Conservation (phyloP, 2,329 filamentous ascomycete species). For the Volutella citrinella region DNA sequence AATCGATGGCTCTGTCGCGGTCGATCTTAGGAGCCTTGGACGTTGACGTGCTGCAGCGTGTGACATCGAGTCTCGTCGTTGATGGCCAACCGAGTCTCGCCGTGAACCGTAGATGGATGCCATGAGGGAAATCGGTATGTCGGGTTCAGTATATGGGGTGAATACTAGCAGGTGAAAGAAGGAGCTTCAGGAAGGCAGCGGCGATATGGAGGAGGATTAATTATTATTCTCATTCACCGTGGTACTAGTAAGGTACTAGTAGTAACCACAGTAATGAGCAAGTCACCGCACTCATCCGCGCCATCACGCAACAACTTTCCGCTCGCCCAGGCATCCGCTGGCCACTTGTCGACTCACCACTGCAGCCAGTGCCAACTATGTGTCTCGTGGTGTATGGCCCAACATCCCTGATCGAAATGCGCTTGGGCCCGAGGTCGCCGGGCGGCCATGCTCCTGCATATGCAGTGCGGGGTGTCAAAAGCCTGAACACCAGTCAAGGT, state of each 20-base stretch:
- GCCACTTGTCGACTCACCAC: constrained; percentile 29
- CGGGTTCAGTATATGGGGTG: constrained; percentile 2
- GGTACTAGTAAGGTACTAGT: too few species aligned
- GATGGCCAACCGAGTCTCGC: constrained; percentile 22
- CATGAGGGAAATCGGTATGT: constrained; percentile 12
- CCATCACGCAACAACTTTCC: constrained; percentile 15
- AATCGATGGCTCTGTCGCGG: constrained; percentile 56
- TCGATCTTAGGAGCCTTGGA: constrained; percentile 53
- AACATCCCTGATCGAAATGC: constrained; percentile 25
- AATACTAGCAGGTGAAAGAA: too few species aligned
- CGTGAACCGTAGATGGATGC: constrained; percentile 24
- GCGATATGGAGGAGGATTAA: too few species aligned
- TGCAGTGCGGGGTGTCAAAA: constrained; percentile 20
- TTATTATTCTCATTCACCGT: too few species aligned
- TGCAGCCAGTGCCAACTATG: constrained; percentile 26
- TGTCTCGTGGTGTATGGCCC: constrained; percentile 28
- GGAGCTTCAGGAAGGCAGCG: too few species aligned
- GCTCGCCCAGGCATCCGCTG: too few species aligned
- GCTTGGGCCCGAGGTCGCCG: constrained; percentile 22
- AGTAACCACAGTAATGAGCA: constrained; percentile 8
- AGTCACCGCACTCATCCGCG: constrained; percentile 7
- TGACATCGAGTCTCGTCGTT: constrained; percentile 25
- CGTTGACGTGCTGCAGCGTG: constrained; percentile 36
- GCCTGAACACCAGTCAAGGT: constrained; percentile 19
- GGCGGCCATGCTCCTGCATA: constrained; percentile 24